Evolutionary conservation across 257 asterid species (phyloP).

Genomic region (Leptodermis oblonga): DNA sequence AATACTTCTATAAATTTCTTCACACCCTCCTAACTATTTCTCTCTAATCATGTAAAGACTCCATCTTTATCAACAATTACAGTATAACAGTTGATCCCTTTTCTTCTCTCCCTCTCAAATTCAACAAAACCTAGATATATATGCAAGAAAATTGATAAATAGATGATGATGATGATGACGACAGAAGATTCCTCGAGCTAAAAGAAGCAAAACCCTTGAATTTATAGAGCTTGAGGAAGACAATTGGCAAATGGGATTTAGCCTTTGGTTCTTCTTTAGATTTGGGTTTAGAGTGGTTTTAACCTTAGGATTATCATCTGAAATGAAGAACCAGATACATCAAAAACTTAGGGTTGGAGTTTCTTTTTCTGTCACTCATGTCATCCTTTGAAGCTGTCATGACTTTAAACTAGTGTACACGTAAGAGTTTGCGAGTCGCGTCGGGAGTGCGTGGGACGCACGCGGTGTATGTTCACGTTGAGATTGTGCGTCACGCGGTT

Average conservation of each 20-base stretch:
- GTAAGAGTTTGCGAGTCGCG: too few relatives aligned
- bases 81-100: not conserved
- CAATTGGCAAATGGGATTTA: not conserved
- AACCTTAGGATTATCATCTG: conserved; percentile 10
- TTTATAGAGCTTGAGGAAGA: not conserved
- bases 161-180: not conserved
- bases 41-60: not conserved
- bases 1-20: not conserved
- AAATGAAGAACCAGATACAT: not conserved
- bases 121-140: conserved; percentile 9
- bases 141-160: conserved; percentile 14
- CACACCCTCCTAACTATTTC: not conserved
- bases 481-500: not conserved
- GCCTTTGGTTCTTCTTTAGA: not conserved
- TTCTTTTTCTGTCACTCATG: conserved; percentile 12
- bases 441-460: not conserved
- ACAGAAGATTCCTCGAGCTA: conserved; percentile 19
- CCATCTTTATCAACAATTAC: not conserved
- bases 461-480: not conserved
- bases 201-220: not conserved
- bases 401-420: conserved; percentile 1
- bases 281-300: not conserved
- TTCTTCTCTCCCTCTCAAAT: not conserved
- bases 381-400: not conserved
- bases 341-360: conserved; percentile 14